These are phyloP conservation scores for Exophiala aquamarina DNA, from an alignment of 2,329 filamentous ascomycete genomes.

Conservation along the genomic window DNA sequence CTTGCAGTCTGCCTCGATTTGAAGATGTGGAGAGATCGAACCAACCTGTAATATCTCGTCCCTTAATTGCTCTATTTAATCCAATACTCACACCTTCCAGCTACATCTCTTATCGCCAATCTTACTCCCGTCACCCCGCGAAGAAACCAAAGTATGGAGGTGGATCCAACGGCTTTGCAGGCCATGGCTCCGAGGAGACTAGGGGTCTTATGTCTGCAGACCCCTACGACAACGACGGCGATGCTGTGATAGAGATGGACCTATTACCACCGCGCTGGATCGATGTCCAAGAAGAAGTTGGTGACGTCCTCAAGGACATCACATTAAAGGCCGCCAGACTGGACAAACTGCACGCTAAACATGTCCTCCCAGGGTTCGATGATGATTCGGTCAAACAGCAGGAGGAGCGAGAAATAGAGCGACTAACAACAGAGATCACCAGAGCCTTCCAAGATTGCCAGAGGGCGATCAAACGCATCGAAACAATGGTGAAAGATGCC, in stretches of 20 bases:
- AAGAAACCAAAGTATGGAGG: conserved; percentile 74
- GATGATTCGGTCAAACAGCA: conserved; percentile 85
- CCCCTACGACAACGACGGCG: conserved; percentile 80
- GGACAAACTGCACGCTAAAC: conserved; percentile 93
- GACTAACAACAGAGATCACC: conserved; percentile 86
- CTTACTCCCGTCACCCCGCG: conserved; percentile 89
- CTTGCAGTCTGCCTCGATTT: conserved; percentile 41
- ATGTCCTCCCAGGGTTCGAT: conserved; percentile 93
- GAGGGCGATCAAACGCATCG: conserved; percentile 80
- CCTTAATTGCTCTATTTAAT: conserved; percentile 9
- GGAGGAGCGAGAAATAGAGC: conserved; percentile 89
- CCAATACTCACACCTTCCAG: conserved; percentile 50
- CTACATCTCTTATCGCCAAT: conserved; percentile 98
- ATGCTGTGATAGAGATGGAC: conserved; percentile 98
- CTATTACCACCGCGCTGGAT: conserved; percentile 92
- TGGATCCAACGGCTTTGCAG: conserved; percentile 60
- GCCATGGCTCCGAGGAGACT: conserved; percentile 65
- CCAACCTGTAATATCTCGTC: conserved; percentile 74
- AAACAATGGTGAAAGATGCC: conserved; percentile 80
- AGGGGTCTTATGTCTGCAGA: conserved; percentile 81
- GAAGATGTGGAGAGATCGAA: conserved; percentile 98
- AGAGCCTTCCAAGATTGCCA: conserved; percentile 87
- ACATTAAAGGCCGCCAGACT: conserved; percentile 79
- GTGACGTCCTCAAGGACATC: conserved; percentile 76
- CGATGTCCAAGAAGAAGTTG: conserved; percentile 90